Conservation (phyloP, 345 rosid genomes). For the Syzygium aromaticum region DNA sequence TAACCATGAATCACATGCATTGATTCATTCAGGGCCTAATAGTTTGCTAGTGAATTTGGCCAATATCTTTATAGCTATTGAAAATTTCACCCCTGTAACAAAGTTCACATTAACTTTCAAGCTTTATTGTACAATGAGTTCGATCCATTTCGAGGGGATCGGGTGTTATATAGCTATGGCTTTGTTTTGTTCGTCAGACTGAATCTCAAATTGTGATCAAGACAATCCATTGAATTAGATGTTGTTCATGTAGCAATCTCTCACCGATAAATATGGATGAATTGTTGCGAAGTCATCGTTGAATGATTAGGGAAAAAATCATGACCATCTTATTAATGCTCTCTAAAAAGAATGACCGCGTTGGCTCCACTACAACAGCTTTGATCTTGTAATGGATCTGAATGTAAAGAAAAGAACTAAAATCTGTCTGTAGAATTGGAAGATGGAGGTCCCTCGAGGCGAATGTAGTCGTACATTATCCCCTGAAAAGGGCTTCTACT, state of each 20-base stretch:
- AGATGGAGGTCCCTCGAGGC: conserved; percentile 58
- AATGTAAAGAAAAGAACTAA: not conserved
- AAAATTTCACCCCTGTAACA: not conserved
- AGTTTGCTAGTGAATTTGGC: not conserved
- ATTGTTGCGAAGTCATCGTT: not conserved
- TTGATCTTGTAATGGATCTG: not conserved
- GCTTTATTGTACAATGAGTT: not conserved
- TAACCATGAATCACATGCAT: not conserved
- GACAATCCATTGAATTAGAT: not conserved
- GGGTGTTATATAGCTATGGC: not conserved
- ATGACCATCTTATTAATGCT: not conserved
- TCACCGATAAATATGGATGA: not conserved
- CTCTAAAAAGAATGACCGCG: not conserved
- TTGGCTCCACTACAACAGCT: not conserved
- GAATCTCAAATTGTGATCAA: not conserved
- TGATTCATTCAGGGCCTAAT: not conserved
- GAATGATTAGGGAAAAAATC: not conserved
- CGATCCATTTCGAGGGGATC: not conserved
- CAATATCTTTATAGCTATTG: not conserved
- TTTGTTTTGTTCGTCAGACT: not conserved
- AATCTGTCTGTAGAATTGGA: not conserved
- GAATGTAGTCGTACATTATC: conserved; percentile 79
- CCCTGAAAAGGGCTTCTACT: conserved; percentile 54
- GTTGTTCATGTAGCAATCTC: not conserved
- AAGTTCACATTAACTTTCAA: not conserved